Evolutionary conservation across 2,329 filamentous ascomycete genomes (phyloP).

Genomic region (Aspergillus sp.): DNA sequence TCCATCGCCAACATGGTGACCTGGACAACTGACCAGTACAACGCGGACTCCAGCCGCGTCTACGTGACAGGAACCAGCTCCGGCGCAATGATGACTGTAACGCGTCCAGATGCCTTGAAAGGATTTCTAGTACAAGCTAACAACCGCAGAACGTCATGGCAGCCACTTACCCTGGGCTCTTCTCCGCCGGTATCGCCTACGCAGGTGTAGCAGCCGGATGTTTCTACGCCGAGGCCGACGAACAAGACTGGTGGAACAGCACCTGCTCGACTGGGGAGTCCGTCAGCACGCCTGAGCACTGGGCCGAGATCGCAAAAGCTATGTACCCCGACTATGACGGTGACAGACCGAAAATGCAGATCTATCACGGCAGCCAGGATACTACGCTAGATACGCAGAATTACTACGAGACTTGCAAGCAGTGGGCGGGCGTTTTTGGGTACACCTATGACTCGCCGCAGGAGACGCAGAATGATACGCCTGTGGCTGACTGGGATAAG

Average conservation of each 20-base stretch:
- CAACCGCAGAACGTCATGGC: slow-evolving; percentile 20
- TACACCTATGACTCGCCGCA: slow-evolving; percentile 21
- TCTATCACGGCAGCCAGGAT: slow-evolving; percentile 59
- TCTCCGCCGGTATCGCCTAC: slow-evolving; percentile 25
- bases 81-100: slow-evolving; percentile 25
- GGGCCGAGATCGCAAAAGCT: slow-evolving; percentile 20
- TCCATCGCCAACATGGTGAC: slow-evolving; percentile 43
- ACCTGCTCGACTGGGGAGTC: slow-evolving; percentile 22
- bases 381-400: slow-evolving; percentile 53
- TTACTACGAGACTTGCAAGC: slow-evolving; percentile 59
- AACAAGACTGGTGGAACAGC: slow-evolving; percentile 24
- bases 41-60: slow-evolving; percentile 30
- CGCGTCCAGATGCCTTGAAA: not conserved
- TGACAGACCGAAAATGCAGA: slow-evolving; percentile 54
- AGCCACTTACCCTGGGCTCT: slow-evolving; percentile 22
- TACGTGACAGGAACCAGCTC: slow-evolving; percentile 21
- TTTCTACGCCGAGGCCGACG: slow-evolving; percentile 18
- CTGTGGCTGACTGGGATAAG: slow-evolving; percentile 20
- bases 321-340: slow-evolving; percentile 42
- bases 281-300: slow-evolving; percentile 20
- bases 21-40: slow-evolving; percentile 35
- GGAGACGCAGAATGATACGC: slow-evolving; percentile 13
- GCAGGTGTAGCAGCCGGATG: slow-evolving; percentile 22
- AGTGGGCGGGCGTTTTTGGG: slow-evolving; percentile 55
- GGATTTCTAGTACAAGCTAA: not conserved